These are phyloP conservation scores for Fusarium sp. DNA, from an alignment of 2,329 filamentous ascomycete genomes.

Conservation along the genomic window DNA sequence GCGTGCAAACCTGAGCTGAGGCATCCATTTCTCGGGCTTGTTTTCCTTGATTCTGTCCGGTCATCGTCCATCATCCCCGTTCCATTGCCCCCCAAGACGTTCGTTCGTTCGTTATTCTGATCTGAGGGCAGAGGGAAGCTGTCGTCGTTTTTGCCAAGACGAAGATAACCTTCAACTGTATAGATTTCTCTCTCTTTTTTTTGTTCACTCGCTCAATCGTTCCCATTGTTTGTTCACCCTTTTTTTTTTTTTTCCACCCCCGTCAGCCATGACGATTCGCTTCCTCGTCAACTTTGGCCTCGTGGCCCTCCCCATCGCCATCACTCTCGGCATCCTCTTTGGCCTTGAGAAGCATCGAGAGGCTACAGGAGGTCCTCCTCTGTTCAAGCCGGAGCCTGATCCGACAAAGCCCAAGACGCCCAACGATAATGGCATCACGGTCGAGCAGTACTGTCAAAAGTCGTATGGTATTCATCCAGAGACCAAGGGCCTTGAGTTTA, in stretches of 20 bases:
- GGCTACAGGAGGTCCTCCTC: conserved; percentile 57
- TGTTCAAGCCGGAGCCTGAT: conserved; percentile 52
- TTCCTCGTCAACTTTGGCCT: conserved; percentile 64
- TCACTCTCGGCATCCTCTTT: conserved; percentile 62
- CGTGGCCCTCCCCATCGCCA: conserved; percentile 62
- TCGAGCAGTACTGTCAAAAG: conserved; percentile 41
- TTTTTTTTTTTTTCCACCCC: neutral
- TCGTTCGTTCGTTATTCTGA: neutral
- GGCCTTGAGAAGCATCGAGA: conserved; percentile 60
- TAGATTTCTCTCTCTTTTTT: conserved; percentile 2
- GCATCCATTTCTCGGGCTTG: neutral
- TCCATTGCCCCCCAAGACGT: neutral
- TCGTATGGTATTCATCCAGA: conserved; percentile 58
- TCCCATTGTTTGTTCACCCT: neutral
- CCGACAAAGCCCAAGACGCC: conserved; percentile 29
- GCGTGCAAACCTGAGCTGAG: conserved; percentile 14
- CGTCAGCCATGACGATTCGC: conserved; percentile 51
- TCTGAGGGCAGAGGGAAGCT: neutral
- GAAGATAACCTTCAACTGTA: neutral
- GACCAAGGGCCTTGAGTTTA: conserved; percentile 59
- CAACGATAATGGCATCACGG: conserved; percentile 38
- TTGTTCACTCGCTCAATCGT: neutral
- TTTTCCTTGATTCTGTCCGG: neutral
- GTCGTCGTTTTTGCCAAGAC: neutral
- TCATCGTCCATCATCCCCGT: neutral